These are phyloP conservation scores for Metschnikowia baotianmanensis DNA, from an alignment of 805 yeast species.

Conservation along the genomic window DNA sequence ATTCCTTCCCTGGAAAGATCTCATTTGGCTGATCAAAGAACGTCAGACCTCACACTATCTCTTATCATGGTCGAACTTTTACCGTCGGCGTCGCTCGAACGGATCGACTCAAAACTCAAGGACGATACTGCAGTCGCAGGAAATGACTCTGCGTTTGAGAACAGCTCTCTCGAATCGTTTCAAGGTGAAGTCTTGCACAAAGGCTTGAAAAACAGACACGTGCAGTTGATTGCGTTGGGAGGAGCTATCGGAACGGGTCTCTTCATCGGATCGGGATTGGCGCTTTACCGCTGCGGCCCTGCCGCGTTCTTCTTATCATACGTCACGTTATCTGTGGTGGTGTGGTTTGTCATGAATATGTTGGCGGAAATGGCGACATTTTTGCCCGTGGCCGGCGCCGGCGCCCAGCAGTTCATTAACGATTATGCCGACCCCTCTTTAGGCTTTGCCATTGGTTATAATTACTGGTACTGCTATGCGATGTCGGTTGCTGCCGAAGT, in stretches of 20 bases:
- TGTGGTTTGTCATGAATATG: constrained; percentile 23
- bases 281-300: constrained; percentile 18
- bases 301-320: constrained; percentile 20
- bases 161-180: constrained; percentile 15
- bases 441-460: constrained; percentile 22
- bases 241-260: constrained; percentile 25
- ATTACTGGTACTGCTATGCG: constrained; percentile 21
- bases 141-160: constrained; percentile 6
- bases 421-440: constrained; percentile 20
- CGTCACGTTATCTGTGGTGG: constrained; percentile 17
- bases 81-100: neutral
- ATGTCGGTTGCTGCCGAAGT: constrained; percentile 21
- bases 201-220: constrained; percentile 23
- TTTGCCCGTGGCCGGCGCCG: constrained; percentile 22
- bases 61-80: neutral
- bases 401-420: constrained; percentile 20
- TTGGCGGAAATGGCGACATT: constrained; percentile 23
- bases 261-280: constrained; percentile 21
- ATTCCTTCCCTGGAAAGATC: too few relatives aligned
- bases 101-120: neutral
- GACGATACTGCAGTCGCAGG: neutral
- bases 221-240: constrained; percentile 23
- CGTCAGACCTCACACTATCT: too few relatives aligned
- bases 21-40: too few relatives aligned
- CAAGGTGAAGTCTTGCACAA: constrained; percentile 15